These are phyloP conservation scores for Colletotrichum agaves DNA, from an alignment of 2,329 filamentous ascomycete species.

Conservation along the genomic window DNA sequence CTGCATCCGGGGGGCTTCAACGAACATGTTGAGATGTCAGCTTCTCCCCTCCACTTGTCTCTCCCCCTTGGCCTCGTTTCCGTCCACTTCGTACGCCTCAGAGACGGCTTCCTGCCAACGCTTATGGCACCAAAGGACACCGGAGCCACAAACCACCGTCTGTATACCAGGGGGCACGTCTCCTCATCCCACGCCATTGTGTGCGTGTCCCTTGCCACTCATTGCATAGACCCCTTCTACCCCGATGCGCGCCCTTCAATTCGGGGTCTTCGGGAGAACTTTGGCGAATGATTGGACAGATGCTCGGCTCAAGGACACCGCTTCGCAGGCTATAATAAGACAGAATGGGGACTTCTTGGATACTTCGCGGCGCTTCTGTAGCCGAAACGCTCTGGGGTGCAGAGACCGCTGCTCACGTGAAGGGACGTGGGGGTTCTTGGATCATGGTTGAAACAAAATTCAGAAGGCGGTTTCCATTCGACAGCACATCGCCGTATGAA, in stretches of 20 bases:
- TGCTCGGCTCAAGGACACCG: neutral
- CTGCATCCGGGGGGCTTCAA: neutral
- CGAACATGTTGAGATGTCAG: neutral
- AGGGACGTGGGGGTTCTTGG: neutral
- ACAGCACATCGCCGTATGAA: too few species aligned
- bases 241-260: neutral
- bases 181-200: slow-evolving; percentile 6
- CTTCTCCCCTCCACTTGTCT: neutral
- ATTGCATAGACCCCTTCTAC: neutral
- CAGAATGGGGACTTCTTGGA: too few species aligned
- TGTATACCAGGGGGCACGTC: neutral
- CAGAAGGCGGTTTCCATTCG: too few species aligned
- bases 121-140: neutral
- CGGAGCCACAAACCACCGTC: neutral
- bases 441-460: neutral
- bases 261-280: neutral
- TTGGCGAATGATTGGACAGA: neutral
- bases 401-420: slow-evolving; percentile 12
- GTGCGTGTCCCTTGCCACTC: neutral
- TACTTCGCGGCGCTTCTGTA: neutral
- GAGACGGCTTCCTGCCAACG: neutral
- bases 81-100: neutral
- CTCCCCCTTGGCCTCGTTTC: neutral
- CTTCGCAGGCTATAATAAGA: too few species aligned
- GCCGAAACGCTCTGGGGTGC: neutral